Base-by-base conservation (phyloP, 345 rosid genomes). In the Populus simonii region DNA sequence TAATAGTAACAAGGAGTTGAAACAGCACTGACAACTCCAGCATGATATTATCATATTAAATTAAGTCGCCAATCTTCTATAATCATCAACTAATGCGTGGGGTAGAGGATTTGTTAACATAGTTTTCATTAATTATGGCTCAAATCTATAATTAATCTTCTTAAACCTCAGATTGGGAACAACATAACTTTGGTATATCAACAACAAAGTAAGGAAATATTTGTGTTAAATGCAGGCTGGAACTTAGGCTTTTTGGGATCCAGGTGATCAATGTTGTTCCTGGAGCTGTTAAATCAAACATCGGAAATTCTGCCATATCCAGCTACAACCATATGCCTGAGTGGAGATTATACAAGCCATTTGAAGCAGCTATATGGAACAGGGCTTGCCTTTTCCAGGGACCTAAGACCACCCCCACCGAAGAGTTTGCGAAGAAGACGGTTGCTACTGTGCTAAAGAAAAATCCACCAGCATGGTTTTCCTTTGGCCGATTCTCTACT, bases 401-500 rank as follows among this genome's bases (percentile, higher is more conserved):
- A 82, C 36, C 35, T 66, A 87, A 75, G 77, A 82, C 92, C 23
- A 90, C 96, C 68, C 91, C 99, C 20, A 70, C 93, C 0, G 94
- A 93, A 45, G 88, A 86, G 80, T 95, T 95, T 70, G 96, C 99
- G 7, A 87, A 68, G 78, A 82, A 85, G 68, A 91, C 94, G 0
- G 98, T 88, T 16, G 90, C 90, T 0, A 79, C 70, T 0, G 84
- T 93, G 74, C 84, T 91, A 7, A 90, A 85, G 84, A 83, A 84
- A 79, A 87, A 88, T 33, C 97, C 98, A 0, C 94, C 96, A 0
- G 84, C 94, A 68, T 95, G 99, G 98, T 93, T 91, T 84, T 81
- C 93, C 27, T 74, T 84, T 2, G 99, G 98, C 41, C 84, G 74
- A 6, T 89, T 76, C 84, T 93, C 96, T 8, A 92, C 92, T 0